These are phyloP conservation scores for Rhizopogon salebrosus DNA, from an alignment of 768 basidiomycete species.

Conservation along the genomic window DNA sequence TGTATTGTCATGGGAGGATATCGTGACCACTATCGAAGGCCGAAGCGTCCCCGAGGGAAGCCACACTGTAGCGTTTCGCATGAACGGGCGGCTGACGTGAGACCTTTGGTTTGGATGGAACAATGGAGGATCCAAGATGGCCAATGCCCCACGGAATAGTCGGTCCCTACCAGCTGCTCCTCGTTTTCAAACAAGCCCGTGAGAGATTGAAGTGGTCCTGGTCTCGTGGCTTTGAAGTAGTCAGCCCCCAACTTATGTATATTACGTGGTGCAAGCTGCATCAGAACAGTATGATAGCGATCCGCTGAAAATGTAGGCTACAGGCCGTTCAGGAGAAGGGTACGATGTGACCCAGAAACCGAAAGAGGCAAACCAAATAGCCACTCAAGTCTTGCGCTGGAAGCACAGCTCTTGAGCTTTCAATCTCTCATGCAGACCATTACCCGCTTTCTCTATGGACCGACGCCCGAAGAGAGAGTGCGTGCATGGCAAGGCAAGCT, in stretches of 20 bases:
- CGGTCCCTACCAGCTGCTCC: slow-evolving; percentile 29
- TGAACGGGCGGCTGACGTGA: neutral
- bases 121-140: slow-evolving; percentile 1
- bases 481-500: slow-evolving; percentile 88
- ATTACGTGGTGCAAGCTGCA: too few species aligned
- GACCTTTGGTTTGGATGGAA: neutral
- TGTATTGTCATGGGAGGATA: neutral
- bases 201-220: slow-evolving; percentile 29
- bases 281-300: too few species aligned
- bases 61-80: neutral
- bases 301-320: too few species aligned
- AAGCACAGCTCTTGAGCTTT: neutral
- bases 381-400: neutral
- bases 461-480: slow-evolving; percentile 91
- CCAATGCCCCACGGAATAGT: slow-evolving; percentile 35
- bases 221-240: neutral
- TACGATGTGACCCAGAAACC: neutral
- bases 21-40: neutral
- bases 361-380: neutral
- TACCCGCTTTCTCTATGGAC: slow-evolving; percentile 93
- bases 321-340: too few species aligned
- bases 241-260: too few species aligned
- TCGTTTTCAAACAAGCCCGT: slow-evolving; percentile 21
- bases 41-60: neutral
- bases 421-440: slow-evolving; percentile 66